Evolutionary conservation across 495 filamentous ascomycete species (phyloP).

Genomic region (Annulohypoxylon moriforme): DNA sequence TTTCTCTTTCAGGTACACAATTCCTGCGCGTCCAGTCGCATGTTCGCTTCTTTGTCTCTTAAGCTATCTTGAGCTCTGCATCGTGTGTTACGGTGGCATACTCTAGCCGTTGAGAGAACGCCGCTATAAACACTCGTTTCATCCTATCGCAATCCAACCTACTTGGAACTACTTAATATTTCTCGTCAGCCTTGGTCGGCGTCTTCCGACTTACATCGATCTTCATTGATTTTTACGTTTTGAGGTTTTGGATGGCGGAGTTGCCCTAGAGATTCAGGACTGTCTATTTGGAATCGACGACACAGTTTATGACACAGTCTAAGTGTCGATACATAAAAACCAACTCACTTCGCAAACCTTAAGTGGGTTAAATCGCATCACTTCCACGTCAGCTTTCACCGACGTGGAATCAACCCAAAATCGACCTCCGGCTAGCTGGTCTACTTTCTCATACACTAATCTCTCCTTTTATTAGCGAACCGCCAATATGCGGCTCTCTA

Average conservation of each 20-base stretch:
- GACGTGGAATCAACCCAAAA: neutral
- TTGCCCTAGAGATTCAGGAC: constrained; percentile 17
- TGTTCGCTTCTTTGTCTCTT: constrained; percentile 12
- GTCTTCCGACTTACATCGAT: constrained; percentile 28
- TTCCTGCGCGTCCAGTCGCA: constrained; percentile 11
- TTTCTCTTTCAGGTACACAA: constrained; percentile 22
- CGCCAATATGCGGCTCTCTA: constrained; percentile 36
- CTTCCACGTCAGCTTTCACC: neutral
- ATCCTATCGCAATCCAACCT: constrained; percentile 4
- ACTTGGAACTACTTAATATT: neutral
- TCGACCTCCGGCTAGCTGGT: neutral
- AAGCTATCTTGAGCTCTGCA: constrained; percentile 18
- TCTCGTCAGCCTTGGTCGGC: constrained; percentile 22
- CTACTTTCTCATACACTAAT: neutral
- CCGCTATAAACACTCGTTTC: constrained; percentile 29
- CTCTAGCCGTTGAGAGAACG: constrained; percentile 11
- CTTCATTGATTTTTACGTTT: constrained; percentile 1
- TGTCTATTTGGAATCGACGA: constrained; percentile 16
- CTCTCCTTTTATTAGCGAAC: neutral
- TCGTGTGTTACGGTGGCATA: constrained; percentile 27
- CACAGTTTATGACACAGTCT: constrained; percentile 20
- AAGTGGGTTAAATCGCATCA: constrained; percentile 12
- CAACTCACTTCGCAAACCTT: constrained; percentile 20
- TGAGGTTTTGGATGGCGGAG: constrained; percentile 20
- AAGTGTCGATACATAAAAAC: constrained; percentile 6